A percentile compares a stretch with the other conserved stretches of the same genome.
Conservation (phyloP, 495 filamentous ascomycete species). For the Tricharina praecox region DNA sequence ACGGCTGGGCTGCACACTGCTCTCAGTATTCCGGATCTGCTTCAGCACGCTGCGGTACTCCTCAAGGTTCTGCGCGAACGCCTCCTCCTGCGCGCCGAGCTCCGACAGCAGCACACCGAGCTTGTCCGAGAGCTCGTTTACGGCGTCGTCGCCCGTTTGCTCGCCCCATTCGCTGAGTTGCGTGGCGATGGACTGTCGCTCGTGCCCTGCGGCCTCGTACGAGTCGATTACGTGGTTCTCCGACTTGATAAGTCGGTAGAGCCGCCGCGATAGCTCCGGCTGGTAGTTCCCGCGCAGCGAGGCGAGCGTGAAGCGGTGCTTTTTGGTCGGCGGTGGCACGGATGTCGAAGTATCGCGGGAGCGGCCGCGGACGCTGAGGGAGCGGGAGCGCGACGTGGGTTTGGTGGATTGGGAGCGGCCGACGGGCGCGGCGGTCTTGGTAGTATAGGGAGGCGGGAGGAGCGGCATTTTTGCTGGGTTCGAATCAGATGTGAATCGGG, state of each 20-base stretch:
- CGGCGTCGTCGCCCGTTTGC: conserved; percentile 62
- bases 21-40: conserved; percentile 81
- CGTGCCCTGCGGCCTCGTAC: conserved; percentile 64
- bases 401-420: conserved; percentile 7
- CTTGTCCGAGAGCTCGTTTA: conserved; percentile 86
- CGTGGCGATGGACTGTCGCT: conserved; percentile 63
- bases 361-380: conserved; percentile 40
- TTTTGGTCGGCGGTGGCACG: conserved; percentile 27
- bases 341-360: conserved; percentile 11
- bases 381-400: conserved; percentile 30
- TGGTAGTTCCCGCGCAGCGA: conserved; percentile 68
- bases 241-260: conserved; percentile 81
- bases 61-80: conserved; percentile 71
- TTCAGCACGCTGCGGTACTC: conserved; percentile 67
- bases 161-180: conserved; percentile 98
- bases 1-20: conserved; percentile 75
- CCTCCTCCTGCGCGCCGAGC: conserved; percentile 80
- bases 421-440: conserved; percentile 8
- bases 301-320: conserved; percentile 57
- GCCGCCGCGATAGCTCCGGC: conserved; percentile 65
- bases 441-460: conserved; percentile 25
- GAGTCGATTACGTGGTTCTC: conserved; percentile 69
- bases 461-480: conserved; percentile 17
- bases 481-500: no score
- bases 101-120: conserved; percentile 79